Evolutionary conservation across 257 asterid genomes (phyloP), one percentile per base, ranked within the genome.

Genomic region (Penstemon eatonii): DNA sequence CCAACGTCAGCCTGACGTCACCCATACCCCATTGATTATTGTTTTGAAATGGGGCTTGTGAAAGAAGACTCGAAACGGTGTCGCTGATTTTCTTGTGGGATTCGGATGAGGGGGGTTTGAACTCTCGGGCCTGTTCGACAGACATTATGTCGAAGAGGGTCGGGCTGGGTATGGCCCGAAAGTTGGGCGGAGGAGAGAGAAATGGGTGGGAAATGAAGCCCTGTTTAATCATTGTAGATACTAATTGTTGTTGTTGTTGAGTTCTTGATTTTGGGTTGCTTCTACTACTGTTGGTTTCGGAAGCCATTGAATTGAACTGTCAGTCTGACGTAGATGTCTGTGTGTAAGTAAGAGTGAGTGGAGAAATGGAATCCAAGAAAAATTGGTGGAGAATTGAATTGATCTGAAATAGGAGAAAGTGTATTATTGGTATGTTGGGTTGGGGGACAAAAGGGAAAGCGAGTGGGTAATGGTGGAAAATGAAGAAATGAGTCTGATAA

Each of bases 201-300:
- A 86, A 15, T 65, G 75, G 76, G 73, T 87, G 88, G 57, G 96
- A 81, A 19, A 88, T 82, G 88, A 88, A 88, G 51, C 96, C 96
- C 70, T 90, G 96, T 75, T 85, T 93, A 46, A 90, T 90, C 97
- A 93, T 93, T 1, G 94, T 63, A 66, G 99, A 90, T 5, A 93
- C 97, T 43, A 77, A 46, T 41, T 80, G 33, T 45, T 63, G 68
- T 13, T 60, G 78, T 67, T 78, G 82, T 63, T 74, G 78, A 77
- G 60, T 60, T 76, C 79, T 74, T 67, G 84, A 81, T n/a, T 71
- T 73, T 75, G 7, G 18, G 66, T n/a, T 63, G 71, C 75, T 53
- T 69, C 6, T 46, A 57, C 18, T 61, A 55, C 47, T 60, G 54
- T 41, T 65, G 75, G 45, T 42, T 55, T 67, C 80, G 40, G 88